Conservation (phyloP, 331 rosid genomes). For the Malus hybrid region DNA sequence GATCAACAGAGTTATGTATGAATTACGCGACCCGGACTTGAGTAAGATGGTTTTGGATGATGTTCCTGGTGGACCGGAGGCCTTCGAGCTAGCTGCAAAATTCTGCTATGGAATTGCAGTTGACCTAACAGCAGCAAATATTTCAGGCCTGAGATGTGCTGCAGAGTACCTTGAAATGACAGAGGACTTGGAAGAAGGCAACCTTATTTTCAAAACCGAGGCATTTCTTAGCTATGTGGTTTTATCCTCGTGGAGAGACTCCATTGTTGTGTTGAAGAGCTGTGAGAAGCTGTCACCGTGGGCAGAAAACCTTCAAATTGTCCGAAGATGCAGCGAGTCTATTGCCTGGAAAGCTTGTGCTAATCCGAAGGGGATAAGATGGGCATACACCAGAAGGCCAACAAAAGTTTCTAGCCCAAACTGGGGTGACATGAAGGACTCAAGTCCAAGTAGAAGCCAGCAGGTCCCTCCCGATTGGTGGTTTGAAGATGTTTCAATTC, state of each 20-base stretch:
- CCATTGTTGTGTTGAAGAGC: conserved; percentile 81
- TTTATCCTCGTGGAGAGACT: conserved; percentile 90
- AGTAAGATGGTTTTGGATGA: conserved; percentile 66
- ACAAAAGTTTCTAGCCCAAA: conserved; percentile 57
- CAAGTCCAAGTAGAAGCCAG: conserved; percentile 71
- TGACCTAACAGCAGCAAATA: conserved; percentile 87
- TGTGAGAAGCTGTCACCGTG: conserved; percentile 91
- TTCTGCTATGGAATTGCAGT: conserved; percentile 88
- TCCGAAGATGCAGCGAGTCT: conserved; percentile 83
- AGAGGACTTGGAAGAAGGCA: conserved; percentile 92
- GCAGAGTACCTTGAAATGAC: conserved; percentile 96
- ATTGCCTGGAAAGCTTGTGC: conserved; percentile 99
- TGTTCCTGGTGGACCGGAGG: conserved; percentile 79
- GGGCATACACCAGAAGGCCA: conserved; percentile 85
- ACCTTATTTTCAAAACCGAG: conserved; percentile 89
- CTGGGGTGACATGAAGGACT: conserved; percentile 72
- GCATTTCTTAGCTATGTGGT: conserved; percentile 93
- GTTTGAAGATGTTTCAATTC: conserved; percentile 88
- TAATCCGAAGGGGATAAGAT: conserved; percentile 83
- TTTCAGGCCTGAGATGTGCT: conserved; percentile 91
- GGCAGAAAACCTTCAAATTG: conserved; percentile 91
- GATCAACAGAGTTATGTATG: conserved; percentile 71
- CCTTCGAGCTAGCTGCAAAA: conserved; percentile 80
- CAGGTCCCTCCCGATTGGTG: conserved; percentile 97
- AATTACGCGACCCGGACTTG: conserved; percentile 53